These are phyloP conservation scores for Lathyrus oleraceus DNA, from an alignment of 306 rosid genomes.

Conservation along the genomic window DNA sequence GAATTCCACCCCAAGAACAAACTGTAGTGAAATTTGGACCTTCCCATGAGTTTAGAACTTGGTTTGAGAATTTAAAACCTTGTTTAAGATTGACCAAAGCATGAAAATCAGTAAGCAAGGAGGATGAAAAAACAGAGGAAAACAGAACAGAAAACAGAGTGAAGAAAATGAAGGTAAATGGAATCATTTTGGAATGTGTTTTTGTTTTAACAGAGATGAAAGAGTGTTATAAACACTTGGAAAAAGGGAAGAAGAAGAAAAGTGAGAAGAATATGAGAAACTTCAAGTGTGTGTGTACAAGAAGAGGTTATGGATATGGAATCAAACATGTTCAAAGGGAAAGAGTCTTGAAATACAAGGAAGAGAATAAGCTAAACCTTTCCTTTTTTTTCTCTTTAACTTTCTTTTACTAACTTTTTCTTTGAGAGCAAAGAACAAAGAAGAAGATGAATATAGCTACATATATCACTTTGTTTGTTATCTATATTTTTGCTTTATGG, in stretches of 20 bases:
- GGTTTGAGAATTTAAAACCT: constrained; percentile 62
- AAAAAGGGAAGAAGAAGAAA: constrained; percentile 46
- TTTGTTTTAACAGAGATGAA: constrained; percentile 45
- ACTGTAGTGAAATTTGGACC: constrained; percentile 51
- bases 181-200: constrained; percentile 58
- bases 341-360: constrained; percentile 79
- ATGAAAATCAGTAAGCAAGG: constrained; percentile 66
- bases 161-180: constrained; percentile 44
- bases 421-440: constrained; percentile 43
- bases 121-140: constrained; percentile 52
- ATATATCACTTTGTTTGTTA: constrained; percentile 15
- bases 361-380: constrained; percentile 60
- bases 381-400: constrained; percentile 39
- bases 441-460: constrained; percentile 46
- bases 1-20: constrained; percentile 76
- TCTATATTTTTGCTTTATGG: constrained; percentile 47
- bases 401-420: constrained; percentile 47
- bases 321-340: constrained; percentile 72
- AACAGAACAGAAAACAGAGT: constrained; percentile 58
- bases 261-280: constrained; percentile 63
- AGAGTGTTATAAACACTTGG: constrained; percentile 48
- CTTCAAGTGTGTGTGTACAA: constrained; percentile 42
- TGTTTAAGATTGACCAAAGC: constrained; percentile 55
- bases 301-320: constrained; percentile 46
- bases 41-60: constrained; percentile 58